Base-by-base conservation (phyloP, 1,284 basidiomycete species). In the Hypsizygus ulmarius region DNA sequence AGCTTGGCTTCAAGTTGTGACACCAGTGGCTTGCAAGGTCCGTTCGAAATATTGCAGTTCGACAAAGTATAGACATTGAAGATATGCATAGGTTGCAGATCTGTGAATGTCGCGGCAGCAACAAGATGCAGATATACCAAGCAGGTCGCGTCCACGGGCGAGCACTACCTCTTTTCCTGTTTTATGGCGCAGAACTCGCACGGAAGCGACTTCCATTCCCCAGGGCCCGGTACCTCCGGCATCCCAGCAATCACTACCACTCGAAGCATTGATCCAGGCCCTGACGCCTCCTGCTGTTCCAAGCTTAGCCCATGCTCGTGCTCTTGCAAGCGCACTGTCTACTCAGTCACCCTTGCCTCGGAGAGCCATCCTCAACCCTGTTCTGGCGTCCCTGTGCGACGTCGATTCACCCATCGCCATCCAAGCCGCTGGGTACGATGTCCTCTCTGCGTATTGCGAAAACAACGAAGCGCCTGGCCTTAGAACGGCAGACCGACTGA, bases 371-470 rank as follows among this genome's bases (percentile, higher is more conserved):
- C 64, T 89, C 8, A 75, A 73, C 47, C 79, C 82, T 12, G 72
- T 89, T 47, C 66, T 88, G 2, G 71, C 70, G 2, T 73, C 74
- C 1, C 69, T 90, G 5, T 90, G 87, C 59, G 51, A 68, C 28
- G 49, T 59, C 9, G 70, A 78, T 15, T 70, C 74, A 1, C 82
- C 85, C 1, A 51, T 72, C 0, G 64, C 77, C 0, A 52, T 88
- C 4, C 84, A 86, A 59, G 76, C 75, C 7, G 76, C 80, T 0
- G 87, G 87, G 0, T 87, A 75, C 55, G 87, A 90, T 49, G 78
- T 88, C 44, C 70, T 90, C 40, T 69, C 81, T 10, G 73, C 83
- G 0, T 89, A 83, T 59, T 81, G 79, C 66, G 77, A 82, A 52
- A 79, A 79, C 55, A 68, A 68, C 28, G 77, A 79, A 43, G 68